phyloP scores from a whole-genome alignment of 108 stramenopile genomes.

The Skeletonema grethae region DNA sequence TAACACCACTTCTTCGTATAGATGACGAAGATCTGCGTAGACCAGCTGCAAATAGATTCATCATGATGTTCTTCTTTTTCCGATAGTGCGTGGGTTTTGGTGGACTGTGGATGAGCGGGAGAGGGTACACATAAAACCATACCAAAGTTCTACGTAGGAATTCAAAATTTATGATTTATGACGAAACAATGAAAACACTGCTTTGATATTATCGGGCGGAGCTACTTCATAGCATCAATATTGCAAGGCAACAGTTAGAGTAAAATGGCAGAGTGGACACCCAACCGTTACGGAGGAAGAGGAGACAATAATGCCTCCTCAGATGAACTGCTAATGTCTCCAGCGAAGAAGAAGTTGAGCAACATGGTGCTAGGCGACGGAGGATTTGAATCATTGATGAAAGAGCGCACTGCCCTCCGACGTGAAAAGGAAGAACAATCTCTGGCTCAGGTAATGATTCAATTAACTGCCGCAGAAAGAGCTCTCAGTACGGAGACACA shows the following conservation, averaged over 20 bases:
- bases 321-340: constrained; percentile 10
- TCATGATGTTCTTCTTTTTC: background rate
- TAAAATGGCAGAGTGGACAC: constrained; percentile 1
- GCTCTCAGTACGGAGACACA: constrained; percentile 77
- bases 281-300: background rate
- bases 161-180: no score
- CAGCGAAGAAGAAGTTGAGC: constrained; percentile 38
- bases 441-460: constrained; percentile 76
- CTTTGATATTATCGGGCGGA: no score
- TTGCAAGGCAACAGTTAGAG: no score
- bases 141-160: no score
- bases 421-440: constrained; percentile 82
- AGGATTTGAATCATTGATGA: constrained; percentile 72
- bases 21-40: background rate
- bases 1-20: background rate
- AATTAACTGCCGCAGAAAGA: constrained; percentile 68
- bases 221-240: no score
- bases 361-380: constrained; percentile 50
- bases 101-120: no score
- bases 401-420: constrained; percentile 60
- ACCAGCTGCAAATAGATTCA: background rate
- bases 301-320: background rate
- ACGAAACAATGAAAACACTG: no score
- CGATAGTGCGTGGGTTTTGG: no score
- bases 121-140: no score